Evolutionary conservation across 2,329 filamentous ascomycete species (phyloP), one percentile per base, ranked within the genome.

Genomic region (Phymatotrichopsis omnivora): DNA sequence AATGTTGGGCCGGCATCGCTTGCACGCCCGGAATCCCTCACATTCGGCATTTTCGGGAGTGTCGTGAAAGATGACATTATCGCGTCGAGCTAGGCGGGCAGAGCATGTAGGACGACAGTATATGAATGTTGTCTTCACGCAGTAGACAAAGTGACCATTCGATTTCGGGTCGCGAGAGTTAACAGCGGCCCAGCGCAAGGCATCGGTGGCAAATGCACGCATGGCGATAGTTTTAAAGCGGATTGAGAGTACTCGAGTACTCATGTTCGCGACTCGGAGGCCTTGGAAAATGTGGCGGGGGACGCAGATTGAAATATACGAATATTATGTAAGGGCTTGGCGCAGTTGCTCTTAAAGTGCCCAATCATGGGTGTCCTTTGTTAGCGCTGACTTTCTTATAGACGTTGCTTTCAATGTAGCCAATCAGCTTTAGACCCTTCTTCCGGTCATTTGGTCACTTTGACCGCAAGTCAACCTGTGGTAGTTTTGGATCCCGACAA

Each of bases 31-130:
- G 56, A 68, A 78, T 1, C 74, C 69, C 11, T 62, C 67, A 1
- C 55, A 52, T 31, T 62, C 61, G 1, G 76, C 76, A 23, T 69
- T 64, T 0, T 58, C 49, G 0, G 65, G 57, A 0, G 62, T 66
- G 12, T 67, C 58, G 60, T 68, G 76, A 61, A 78, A 80, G 1
- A 62, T 60, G 3, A 79, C 68, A 38, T 80, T 80, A 38, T 73
- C 70, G 34, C 75, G 69, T 2, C 75, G 69, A 1, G 77, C 74
- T 10, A 79, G 68, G 0, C 76, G 69, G 2, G 74, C 73, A 12
- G 71, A 70, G 58, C 76, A 80, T 16, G 68, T 74, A 1, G 76
- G 75, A 1, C 75, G 69, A 59, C 76, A 80, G 61, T 75, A 80
- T 35, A 71, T 68, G 19, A 60, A 62, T 3, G 70, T 72, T 3